Base-by-base conservation (phyloP, 2,329 filamentous ascomycete species). In the Claviceps maximensis region DNA sequence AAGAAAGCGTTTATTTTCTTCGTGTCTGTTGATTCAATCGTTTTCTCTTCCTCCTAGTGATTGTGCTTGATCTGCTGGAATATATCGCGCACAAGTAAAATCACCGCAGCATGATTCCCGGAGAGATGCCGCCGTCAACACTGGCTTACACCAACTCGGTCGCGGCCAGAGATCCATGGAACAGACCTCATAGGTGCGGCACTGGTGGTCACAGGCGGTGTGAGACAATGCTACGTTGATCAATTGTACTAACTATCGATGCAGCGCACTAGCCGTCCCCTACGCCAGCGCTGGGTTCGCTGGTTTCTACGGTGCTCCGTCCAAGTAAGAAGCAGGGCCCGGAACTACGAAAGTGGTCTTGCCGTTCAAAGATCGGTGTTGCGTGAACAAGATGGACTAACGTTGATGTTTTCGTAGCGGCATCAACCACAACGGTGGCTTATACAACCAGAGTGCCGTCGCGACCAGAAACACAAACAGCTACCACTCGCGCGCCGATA, bases 161-260 rank as follows among this genome's bases (percentile, higher is more conserved):
- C 61, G 69, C 71, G 64, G 66, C 73, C 56, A 71, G 69, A 64
- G 70, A 73, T 59, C 69, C 73, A 54, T 78, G 76, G 76, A 71
- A 71, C 58, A 63, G 73, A 58, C 67, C 71, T 58, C 74, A 72
- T 67, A 79, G 75, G 76, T 79, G 72, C 71, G 74, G 21, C 19
- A 44, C 46, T 25, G 25, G 38, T 21, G 23, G 46, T 25, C 25
- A 47, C 27, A 27, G 5, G 21, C 33, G 27, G 47, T 25, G 44
- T 41, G 33, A 48, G 29, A 33, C 67, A 63, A 55, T 60, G 48
- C 42, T 44, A 23, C 36, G 23, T 33, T 2, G 5, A 9, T 29
- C 27, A 10, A 33, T 33, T 25, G 21, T 41, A 42, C 56, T 59
- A 49, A 61, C 59, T 17, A 29, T 47, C 33, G 10, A 13, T 33